A percentile compares a stretch with the other conserved stretches of the same genome.
These are phyloP conservation scores for Ligustrum vulgare DNA, from an alignment of 257 asterid species.

Conservation along the genomic window DNA sequence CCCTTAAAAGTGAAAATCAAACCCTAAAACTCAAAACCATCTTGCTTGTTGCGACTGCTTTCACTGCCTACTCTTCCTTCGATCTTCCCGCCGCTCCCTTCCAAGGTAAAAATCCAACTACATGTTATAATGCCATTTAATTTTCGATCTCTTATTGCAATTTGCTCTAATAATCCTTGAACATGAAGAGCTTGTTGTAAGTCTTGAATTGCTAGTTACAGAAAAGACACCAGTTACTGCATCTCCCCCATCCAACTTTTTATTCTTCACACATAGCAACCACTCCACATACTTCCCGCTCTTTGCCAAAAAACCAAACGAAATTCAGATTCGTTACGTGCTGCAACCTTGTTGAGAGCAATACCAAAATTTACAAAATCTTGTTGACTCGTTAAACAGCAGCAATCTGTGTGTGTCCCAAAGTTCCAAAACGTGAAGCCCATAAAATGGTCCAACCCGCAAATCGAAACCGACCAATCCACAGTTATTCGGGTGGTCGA, in stretches of 20 bases:
- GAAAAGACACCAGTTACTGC: conserved; percentile 76
- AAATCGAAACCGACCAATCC: too few relatives aligned
- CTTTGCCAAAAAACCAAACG: conserved; percentile 71
- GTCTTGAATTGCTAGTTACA: conserved; percentile 92
- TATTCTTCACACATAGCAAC: conserved; percentile 74
- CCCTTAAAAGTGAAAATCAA: too few relatives aligned
- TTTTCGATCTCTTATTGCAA: conserved; percentile 65
- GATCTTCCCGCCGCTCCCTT: too few relatives aligned
- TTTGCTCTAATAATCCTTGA: conserved; percentile 73
- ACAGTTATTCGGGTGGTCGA: too few relatives aligned
- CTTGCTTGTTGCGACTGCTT: too few relatives aligned
- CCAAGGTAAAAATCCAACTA: too few relatives aligned
- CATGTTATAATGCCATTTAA: too few relatives aligned
- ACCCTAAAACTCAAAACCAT: too few relatives aligned
- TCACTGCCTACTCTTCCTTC: too few relatives aligned
- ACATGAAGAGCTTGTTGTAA: conserved; percentile 89
- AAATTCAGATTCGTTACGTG: conserved; percentile 71
- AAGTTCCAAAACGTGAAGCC: conserved; percentile 22
- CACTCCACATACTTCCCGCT: conserved; percentile 74
- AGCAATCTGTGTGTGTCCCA: conserved; percentile 57
- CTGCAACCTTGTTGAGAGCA: conserved; percentile 66
- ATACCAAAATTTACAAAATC: conserved; percentile 75
- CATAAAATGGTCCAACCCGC: too few relatives aligned
- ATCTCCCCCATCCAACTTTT: conserved; percentile 68
- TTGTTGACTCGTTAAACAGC: conserved; percentile 80